Evolutionary conservation across 495 filamentous ascomycete species (phyloP).

Genomic region (Baudoinia panamericana): DNA sequence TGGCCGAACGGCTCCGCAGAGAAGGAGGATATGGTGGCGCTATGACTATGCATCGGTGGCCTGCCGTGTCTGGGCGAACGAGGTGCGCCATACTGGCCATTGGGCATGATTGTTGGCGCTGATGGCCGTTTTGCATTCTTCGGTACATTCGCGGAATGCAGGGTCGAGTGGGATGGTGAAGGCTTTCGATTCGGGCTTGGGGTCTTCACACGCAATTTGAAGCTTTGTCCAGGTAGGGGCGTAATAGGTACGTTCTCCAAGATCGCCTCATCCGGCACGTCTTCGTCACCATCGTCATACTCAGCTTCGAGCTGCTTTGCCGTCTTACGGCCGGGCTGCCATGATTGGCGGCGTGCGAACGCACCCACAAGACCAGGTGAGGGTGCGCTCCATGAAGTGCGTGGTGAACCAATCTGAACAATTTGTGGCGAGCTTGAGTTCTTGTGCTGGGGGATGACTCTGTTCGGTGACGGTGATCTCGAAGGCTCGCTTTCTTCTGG

Average conservation of each 20-base stretch:
- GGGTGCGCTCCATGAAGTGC: constrained; percentile 30
- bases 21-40: constrained; percentile 6
- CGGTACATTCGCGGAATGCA: constrained; percentile 20
- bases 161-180: constrained; percentile 5
- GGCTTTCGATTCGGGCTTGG: constrained; percentile 23
- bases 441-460: not conserved
- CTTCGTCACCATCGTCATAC: constrained; percentile 79
- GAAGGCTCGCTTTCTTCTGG: constrained; percentile 22
- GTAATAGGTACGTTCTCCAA: constrained; percentile 94
- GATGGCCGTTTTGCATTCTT: constrained; percentile 18
- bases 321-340: constrained; percentile 70
- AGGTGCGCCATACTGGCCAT: constrained; percentile 16
- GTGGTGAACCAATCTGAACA: constrained; percentile 8
- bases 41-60: constrained; percentile 15
- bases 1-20: not conserved
- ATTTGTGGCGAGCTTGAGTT: constrained; percentile 6
- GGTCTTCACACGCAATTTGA: constrained; percentile 33
- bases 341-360: constrained; percentile 37
- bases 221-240: constrained; percentile 43
- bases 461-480: constrained; percentile 30
- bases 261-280: constrained; percentile 81
- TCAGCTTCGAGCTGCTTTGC: constrained; percentile 71
- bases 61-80: constrained; percentile 13
- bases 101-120: constrained; percentile 15
- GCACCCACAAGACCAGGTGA: constrained; percentile 21